Evolutionary conservation across 306 rosid genomes (phyloP).

Genomic region (Lathyrus sativus): DNA sequence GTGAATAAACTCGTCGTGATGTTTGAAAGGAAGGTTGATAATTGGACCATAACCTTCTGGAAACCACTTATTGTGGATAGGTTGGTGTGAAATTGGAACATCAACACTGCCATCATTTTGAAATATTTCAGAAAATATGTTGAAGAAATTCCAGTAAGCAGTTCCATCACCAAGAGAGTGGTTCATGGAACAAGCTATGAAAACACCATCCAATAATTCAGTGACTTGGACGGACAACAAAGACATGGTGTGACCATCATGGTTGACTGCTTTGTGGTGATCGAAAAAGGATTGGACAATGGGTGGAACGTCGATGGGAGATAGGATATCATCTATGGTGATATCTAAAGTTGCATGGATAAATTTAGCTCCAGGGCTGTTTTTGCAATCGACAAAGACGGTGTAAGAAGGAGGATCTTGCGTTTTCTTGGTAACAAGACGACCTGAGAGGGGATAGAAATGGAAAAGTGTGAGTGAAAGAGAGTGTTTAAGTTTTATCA

Average conservation of each 20-base stretch:
- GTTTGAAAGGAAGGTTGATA: conserved; percentile 53
- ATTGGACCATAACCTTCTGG: conserved; percentile 47
- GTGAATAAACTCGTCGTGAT: conserved; percentile 46
- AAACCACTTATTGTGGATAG: conserved; percentile 54
- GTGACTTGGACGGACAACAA: conserved; percentile 61
- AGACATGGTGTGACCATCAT: conserved; percentile 62
- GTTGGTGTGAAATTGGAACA: conserved; percentile 25
- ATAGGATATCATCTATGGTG: conserved; percentile 52
- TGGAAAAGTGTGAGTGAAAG: conserved; percentile 56
- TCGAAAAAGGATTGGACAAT: conserved; percentile 60
- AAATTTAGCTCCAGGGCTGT: conserved; percentile 51
- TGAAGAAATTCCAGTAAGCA: conserved; percentile 66
- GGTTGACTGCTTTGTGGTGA: conserved; percentile 55
- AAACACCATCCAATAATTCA: conserved; percentile 59
- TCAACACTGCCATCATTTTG: neutral
- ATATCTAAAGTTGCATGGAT: conserved; percentile 49
- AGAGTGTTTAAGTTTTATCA: conserved; percentile 50
- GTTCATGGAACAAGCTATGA: conserved; percentile 68
- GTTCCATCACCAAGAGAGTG: conserved; percentile 61
- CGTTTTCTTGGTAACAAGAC: conserved; percentile 41
- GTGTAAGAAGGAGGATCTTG: conserved; percentile 37
- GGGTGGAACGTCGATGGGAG: conserved; percentile 54
- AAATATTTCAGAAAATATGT: conserved; percentile 56
- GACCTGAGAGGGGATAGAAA: conserved; percentile 67
- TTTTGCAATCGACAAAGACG: conserved; percentile 47